Evolutionary conservation across 2,329 filamentous ascomycete species (phyloP).

Genomic region (Cercospora canescens): DNA sequence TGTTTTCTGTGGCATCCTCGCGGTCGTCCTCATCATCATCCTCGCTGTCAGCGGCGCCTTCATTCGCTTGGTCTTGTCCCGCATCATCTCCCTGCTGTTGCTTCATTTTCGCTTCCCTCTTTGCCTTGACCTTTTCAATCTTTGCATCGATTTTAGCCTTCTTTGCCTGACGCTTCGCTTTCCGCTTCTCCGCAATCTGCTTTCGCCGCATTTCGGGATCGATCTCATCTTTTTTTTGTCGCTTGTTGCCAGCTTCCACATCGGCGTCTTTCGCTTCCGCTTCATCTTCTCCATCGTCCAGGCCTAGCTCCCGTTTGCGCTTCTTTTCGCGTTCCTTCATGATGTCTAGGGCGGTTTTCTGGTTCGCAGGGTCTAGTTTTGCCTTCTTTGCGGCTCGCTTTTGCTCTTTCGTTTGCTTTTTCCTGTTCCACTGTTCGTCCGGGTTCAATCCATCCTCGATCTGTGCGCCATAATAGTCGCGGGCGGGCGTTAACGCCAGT

Average conservation of each 20-base stretch:
- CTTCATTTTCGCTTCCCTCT: constrained; percentile 31
- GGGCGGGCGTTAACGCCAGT: constrained; percentile 83
- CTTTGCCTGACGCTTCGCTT: constrained; percentile 46
- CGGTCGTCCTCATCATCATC: constrained; percentile 23
- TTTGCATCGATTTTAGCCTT: constrained; percentile 45
- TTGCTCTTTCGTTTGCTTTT: constrained; percentile 93
- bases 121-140: constrained; percentile 42
- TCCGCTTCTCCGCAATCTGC: constrained; percentile 45
- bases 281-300: constrained; percentile 41
- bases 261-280: constrained; percentile 39
- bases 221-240: constrained; percentile 43
- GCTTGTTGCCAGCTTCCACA: constrained; percentile 44
- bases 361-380: constrained; percentile 88
- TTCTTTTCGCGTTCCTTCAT: constrained; percentile 83
- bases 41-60: constrained; percentile 28
- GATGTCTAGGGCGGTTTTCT: constrained; percentile 88
- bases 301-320: constrained; percentile 68
- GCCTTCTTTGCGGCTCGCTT: constrained; percentile 78
- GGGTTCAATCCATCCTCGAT: constrained; percentile 66
- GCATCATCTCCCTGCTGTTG: constrained; percentile 32
- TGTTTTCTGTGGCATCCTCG: constrained; percentile 28
- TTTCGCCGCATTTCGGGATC: constrained; percentile 32
- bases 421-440: constrained; percentile 87
- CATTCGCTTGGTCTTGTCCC: constrained; percentile 33
- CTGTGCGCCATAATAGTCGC: constrained; percentile 70